Evolutionary conservation across 2,329 filamentous ascomycete genomes (phyloP).

Genomic region (Coniochaeta hoffmannii): DNA sequence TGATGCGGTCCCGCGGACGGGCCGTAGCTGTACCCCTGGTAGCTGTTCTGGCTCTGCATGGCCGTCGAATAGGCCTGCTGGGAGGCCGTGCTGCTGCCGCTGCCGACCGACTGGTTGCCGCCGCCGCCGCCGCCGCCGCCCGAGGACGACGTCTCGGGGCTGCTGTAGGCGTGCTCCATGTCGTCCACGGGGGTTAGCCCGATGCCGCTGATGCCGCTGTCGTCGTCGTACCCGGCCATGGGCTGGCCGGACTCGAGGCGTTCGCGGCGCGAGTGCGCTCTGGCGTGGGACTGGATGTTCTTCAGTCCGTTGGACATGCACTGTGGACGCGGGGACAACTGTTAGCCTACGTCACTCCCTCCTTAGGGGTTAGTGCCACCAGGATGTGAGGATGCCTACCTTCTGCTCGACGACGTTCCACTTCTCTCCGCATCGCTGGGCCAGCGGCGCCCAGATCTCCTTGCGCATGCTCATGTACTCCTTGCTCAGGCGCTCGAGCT

Average conservation of each 20-base stretch:
- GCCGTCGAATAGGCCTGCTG: conserved; percentile 13
- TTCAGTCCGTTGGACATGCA: conserved; percentile 80
- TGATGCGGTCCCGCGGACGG: conserved; percentile 20
- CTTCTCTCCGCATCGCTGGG: conserved; percentile 70
- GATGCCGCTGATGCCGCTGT: conserved; percentile 61
- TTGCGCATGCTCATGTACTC: conserved; percentile 74
- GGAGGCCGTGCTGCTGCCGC: conserved; percentile 18
- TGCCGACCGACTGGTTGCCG: conserved; percentile 19
- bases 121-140: conserved; percentile 14
- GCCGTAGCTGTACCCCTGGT: conserved; percentile 14
- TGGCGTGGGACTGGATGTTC: conserved; percentile 64
- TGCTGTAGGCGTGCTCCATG: conserved; percentile 45
- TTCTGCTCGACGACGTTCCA: conserved; percentile 64
- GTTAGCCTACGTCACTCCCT: neutral
- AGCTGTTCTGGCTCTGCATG: conserved; percentile 13
- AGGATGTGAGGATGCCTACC: conserved; percentile 30
- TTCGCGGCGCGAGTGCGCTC: conserved; percentile 59
- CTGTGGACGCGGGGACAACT: conserved; percentile 34
- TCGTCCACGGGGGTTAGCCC: conserved; percentile 53
- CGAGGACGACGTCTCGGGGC: conserved; percentile 19
- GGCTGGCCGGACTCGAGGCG: conserved; percentile 42
- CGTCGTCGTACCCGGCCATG: conserved; percentile 53
- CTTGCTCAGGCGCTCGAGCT: conserved; percentile 65
- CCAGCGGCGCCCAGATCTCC: conserved; percentile 74
- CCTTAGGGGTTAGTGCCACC: neutral